phyloP scores from a whole-genome alignment of 1,139 yeast species.

The Taiozyma sp. region DNA sequence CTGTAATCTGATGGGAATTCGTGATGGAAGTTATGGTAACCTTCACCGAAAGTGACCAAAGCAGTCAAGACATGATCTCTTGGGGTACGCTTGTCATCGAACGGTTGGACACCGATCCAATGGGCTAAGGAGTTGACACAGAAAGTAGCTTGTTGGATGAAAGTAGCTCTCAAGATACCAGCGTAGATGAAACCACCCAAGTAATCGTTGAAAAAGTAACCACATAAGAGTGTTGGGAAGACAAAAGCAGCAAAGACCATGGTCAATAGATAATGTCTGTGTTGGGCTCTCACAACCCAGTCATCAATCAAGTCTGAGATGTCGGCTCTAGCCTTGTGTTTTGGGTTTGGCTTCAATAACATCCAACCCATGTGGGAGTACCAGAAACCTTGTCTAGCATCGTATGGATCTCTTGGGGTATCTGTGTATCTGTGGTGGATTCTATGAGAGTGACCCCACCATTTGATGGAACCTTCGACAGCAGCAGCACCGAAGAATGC shows the following conservation, averaged over 20 bases:
- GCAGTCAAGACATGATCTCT: constrained; percentile 96
- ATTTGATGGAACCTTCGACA: constrained; percentile 93
- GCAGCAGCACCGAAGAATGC: constrained; percentile 93
- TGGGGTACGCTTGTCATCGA: constrained; percentile 96
- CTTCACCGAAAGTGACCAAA: constrained; percentile 94
- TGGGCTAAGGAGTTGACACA: constrained; percentile 98
- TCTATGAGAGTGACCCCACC: constrained; percentile 99
- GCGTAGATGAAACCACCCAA: constrained; percentile 91
- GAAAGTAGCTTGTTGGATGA: constrained; percentile 96
- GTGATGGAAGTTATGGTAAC: constrained; percentile 98
- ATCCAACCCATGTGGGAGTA: constrained; percentile 98
- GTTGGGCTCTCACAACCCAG: constrained; percentile 89
- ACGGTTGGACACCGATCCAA: constrained; percentile 97
- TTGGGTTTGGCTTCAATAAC: constrained; percentile 90
- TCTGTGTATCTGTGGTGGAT: constrained; percentile 97
- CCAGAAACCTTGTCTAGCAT: constrained; percentile 94
- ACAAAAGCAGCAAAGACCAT: constrained; percentile 66
- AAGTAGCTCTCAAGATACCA: constrained; percentile 76
- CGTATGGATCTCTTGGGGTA: constrained; percentile 95
- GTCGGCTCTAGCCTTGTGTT: constrained; percentile 93
- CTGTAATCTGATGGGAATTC: constrained; percentile 98
- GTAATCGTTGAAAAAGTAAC: constrained; percentile 81
- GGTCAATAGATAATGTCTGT: constrained; percentile 74
- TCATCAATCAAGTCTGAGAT: constrained; percentile 87
- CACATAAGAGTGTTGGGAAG: constrained; percentile 73